Percentiles rank a stretch among this genome's conserved stretches.
Evolutionary conservation across 805 yeast genomes (phyloP).

Genomic region (Metahyphopichia silvanorum): DNA sequence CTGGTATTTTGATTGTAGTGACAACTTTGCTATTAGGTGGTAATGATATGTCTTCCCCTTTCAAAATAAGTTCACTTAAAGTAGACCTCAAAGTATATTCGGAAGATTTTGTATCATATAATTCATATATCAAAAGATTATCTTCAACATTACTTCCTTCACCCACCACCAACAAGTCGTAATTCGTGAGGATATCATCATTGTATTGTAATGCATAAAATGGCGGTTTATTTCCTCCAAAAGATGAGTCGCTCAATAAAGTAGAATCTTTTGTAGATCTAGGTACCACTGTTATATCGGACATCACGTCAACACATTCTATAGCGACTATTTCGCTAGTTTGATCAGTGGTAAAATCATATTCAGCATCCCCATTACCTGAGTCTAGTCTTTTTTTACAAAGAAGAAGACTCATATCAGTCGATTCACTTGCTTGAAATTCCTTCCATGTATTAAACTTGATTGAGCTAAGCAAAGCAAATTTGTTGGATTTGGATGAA

Average conservation of each 20-base stretch:
- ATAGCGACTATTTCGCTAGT: conserved; percentile 34
- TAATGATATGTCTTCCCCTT: conserved; percentile 38
- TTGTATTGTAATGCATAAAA: conserved; percentile 47
- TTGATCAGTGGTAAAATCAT: conserved; percentile 36
- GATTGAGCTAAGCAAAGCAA: conserved; percentile 18
- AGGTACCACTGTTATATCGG: conserved; percentile 44
- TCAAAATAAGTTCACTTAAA: conserved; percentile 35
- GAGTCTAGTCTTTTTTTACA: conserved; percentile 11
- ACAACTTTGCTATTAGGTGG: conserved; percentile 44
- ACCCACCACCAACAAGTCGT: conserved; percentile 50
- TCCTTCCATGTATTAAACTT: conserved; percentile 6
- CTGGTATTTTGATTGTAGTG: conserved; percentile 47
- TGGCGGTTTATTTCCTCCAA: conserved; percentile 48
- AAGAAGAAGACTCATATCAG: conserved; percentile 16
- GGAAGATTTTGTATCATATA: conserved; percentile 19
- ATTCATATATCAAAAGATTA: conserved; percentile 38
- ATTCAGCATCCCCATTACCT: conserved; percentile 6
- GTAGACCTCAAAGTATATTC: conserved; percentile 20
- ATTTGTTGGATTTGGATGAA: conserved; percentile 3
- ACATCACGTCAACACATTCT: conserved; percentile 45
- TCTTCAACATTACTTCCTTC: conserved; percentile 21
- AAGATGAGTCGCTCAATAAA: conserved; percentile 50
- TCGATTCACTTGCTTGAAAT: conserved; percentile 7
- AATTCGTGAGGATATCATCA: conserved; percentile 35
- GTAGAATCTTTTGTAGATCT: conserved; percentile 37